A percentile compares a stretch with the other conserved stretches of the same genome.
phyloP scores from a whole-genome alignment of 2,329 filamentous ascomycete species.

The Alternaria sp. region DNA sequence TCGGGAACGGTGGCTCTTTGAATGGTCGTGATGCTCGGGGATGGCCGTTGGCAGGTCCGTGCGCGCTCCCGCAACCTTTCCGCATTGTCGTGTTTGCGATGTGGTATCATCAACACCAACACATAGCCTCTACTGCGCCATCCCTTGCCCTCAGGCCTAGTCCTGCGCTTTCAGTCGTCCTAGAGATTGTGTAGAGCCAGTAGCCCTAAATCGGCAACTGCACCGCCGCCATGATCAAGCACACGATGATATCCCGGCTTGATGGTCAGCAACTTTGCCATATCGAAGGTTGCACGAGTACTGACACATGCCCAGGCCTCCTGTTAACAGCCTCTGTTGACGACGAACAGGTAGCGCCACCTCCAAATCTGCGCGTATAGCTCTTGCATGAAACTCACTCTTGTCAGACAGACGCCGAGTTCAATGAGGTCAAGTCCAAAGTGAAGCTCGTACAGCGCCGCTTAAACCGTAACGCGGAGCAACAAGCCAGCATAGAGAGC shows the following conservation, averaged over 20 bases:
- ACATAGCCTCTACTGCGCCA: conserved; percentile 40
- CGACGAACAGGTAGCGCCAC: conserved; percentile 73
- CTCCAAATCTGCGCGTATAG: neutral
- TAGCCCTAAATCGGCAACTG: neutral
- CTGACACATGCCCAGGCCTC: conserved; percentile 69
- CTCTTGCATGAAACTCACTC: conserved; percentile 23
- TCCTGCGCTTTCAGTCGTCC: neutral
- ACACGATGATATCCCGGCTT: conserved; percentile 91
- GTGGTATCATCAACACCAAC: conserved; percentile 33
- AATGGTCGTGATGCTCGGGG: neutral
- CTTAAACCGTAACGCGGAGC: conserved; percentile 86
- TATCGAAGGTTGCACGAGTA: conserved; percentile 8
- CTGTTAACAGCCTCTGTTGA: conserved; percentile 95
- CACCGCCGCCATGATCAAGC: conserved; percentile 73
- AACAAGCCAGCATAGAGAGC: conserved; percentile 91
- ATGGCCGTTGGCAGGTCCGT: conserved; percentile 22
- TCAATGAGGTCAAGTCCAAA: conserved; percentile 88
- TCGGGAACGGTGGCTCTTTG: neutral
- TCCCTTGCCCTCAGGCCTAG: neutral
- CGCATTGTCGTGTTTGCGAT: conserved; percentile 33
- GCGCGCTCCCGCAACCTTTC: conserved; percentile 35
- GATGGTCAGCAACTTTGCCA: conserved; percentile 68
- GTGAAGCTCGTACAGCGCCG: conserved; percentile 89
- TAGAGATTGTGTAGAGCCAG: neutral
- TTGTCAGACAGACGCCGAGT: conserved; percentile 71